These are phyloP conservation scores for Corynascus novoguineensis DNA, from an alignment of 495 filamentous ascomycete species.

Conservation along the genomic window DNA sequence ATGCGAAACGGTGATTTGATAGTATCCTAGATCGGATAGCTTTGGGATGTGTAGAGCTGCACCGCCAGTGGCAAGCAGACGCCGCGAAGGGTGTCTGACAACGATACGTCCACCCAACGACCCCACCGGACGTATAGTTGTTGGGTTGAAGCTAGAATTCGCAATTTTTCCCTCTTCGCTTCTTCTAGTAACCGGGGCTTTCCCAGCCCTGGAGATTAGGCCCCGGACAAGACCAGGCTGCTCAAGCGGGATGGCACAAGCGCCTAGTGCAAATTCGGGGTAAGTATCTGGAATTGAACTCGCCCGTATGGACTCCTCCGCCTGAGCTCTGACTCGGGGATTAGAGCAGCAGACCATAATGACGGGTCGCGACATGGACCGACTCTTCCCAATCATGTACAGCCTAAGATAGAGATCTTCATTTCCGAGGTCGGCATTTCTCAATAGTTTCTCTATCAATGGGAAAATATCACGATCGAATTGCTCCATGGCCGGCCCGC, in stretches of 20 bases:
- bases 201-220: neutral
- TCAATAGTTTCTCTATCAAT: neutral
- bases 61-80: neutral
- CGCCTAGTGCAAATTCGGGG: conserved; percentile 13
- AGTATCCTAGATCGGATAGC: neutral
- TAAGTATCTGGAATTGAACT: conserved; percentile 5
- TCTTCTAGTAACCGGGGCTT: neutral
- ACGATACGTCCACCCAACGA: neutral
- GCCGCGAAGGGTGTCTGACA: neutral
- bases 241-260: conserved; percentile 14
- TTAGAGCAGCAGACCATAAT: conserved; percentile 23
- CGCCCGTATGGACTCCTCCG: conserved; percentile 3
- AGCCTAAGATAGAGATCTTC: neutral
- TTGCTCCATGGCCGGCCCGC: neutral
- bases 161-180: neutral
- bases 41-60: neutral
- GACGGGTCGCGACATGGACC: conserved; percentile 13
- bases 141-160: neutral
- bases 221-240: conserved; percentile 12
- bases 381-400: neutral
- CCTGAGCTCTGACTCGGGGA: neutral
- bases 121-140: neutral
- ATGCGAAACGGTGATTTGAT: neutral
- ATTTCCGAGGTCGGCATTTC: neutral
- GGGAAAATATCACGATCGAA: neutral